Evolutionary conservation across 805 yeast genomes (phyloP).

Genomic region (Zygoascus biomembranicola): DNA sequence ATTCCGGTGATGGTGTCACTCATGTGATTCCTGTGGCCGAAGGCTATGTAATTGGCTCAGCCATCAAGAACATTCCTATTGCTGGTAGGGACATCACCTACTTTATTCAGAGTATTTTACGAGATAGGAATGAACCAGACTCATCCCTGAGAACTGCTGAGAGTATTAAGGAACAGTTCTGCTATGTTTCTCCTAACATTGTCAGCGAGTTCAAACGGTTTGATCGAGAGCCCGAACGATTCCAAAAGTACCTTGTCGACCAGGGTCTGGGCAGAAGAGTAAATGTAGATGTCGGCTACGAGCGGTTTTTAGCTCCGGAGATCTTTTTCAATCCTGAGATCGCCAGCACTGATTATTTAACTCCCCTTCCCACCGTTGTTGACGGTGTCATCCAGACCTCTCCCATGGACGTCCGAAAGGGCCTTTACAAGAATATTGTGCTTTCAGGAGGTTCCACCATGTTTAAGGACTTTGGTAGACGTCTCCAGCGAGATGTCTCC

Average conservation of each 20-base stretch:
- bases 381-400: slow-evolving; percentile 91
- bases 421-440: slow-evolving; percentile 89
- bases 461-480: slow-evolving; percentile 97
- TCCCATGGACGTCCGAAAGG: slow-evolving; percentile 97
- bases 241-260: slow-evolving; percentile 88
- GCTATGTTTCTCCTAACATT: slow-evolving; percentile 96
- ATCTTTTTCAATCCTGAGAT: slow-evolving; percentile 97
- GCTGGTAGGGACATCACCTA: slow-evolving; percentile 97
- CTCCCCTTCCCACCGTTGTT: slow-evolving; percentile 93
- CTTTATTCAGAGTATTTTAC: slow-evolving; percentile 83
- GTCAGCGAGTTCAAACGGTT: slow-evolving; percentile 93
- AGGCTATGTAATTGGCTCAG: slow-evolving; percentile 96
- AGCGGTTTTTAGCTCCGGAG: slow-evolving; percentile 97
- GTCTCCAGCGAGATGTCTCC: slow-evolving; percentile 92
- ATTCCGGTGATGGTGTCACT: slow-evolving; percentile 98
- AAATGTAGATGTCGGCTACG: slow-evolving; percentile 90
- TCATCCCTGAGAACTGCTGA: slow-evolving; percentile 94
- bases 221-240: slow-evolving; percentile 79
- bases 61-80: slow-evolving; percentile 94
- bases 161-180: slow-evolving; percentile 89
- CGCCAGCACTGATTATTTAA: slow-evolving; percentile 87
- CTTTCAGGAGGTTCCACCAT: slow-evolving; percentile 96
- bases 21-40: slow-evolving; percentile 97
- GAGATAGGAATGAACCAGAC: slow-evolving; percentile 96
- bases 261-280: slow-evolving; percentile 56